Conservation (phyloP, 1,139 yeast genomes). For the Blastobotrys niveus region DNA sequence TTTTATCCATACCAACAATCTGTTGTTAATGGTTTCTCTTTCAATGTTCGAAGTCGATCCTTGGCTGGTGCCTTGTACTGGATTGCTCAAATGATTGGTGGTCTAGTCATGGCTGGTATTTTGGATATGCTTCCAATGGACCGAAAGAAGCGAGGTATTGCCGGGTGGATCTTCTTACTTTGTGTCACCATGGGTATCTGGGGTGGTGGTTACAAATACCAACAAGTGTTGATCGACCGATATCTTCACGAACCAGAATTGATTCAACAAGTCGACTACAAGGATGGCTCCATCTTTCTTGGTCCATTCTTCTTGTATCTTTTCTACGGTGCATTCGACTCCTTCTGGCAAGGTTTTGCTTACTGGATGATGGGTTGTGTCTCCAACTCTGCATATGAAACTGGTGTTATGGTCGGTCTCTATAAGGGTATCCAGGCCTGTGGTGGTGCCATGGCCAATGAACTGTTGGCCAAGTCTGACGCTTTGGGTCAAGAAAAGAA, state of each 20-base stretch:
- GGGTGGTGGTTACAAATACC: slow-evolving; percentile 55
- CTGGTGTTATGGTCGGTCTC: slow-evolving; percentile 50
- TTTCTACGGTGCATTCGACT: slow-evolving; percentile 52
- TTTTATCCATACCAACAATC: slow-evolving; percentile 58
- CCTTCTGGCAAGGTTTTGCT: slow-evolving; percentile 48
- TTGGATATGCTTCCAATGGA: slow-evolving; percentile 41
- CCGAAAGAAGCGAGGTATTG: slow-evolving; percentile 43
- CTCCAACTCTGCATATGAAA: slow-evolving; percentile 49
- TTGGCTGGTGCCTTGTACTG: slow-evolving; percentile 55
- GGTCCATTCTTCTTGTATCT: slow-evolving; percentile 36
- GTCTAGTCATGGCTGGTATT: slow-evolving; percentile 42
- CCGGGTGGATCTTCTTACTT: slow-evolving; percentile 46
- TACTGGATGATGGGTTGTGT: slow-evolving; percentile 52
- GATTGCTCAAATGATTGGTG: slow-evolving; percentile 55
- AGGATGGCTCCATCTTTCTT: slow-evolving; percentile 19
- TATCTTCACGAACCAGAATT: background rate
- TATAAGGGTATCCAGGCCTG: slow-evolving; percentile 54
- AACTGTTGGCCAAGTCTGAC: slow-evolving; percentile 41
- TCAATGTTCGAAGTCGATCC: slow-evolving; percentile 52
- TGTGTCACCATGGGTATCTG: slow-evolving; percentile 44
- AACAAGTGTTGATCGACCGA: slow-evolving; percentile 25
- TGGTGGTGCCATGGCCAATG: slow-evolving; percentile 56
- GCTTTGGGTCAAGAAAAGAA: slow-evolving; percentile 11
- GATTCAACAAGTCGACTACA: slow-evolving; percentile 21
- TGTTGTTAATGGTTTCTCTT: slow-evolving; percentile 48